Base-by-base conservation (phyloP, 2,329 filamentous ascomycete genomes). In the Diaporthe helianthi region DNA sequence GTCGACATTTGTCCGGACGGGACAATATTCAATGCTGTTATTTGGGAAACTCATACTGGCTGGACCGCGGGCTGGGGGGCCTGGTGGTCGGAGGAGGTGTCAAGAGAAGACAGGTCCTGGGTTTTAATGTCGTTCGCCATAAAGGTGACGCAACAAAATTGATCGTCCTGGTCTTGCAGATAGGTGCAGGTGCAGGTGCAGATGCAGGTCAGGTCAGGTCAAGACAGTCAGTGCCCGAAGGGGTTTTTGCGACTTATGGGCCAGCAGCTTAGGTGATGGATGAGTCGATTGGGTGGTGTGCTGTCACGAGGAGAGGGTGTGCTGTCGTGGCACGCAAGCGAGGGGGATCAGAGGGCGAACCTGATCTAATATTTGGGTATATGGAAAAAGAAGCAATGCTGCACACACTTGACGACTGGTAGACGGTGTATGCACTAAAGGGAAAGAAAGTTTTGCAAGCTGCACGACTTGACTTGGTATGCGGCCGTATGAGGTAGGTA, bases 31-130 rank as follows among this genome's bases (percentile, higher is more conserved):
- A 71, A 81, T 75, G 65, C 74, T 76, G 71, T 75, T 47, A 41
- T 29, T 76, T 74, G 74, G 74, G 73, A 75, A 76, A 76, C 74
- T 83, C 82, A 83, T 84, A 83, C 81, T 83, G 80, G 74, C 73
- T 73, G 73, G 71, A 71, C 72, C 71, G 72, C 73, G 70, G 72
- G 72, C 71, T 76, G 71, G 69, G 75, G 72, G 73, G 70, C 63
- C 63, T 60, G 51, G 12, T 70, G 70, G 47, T 76, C 72, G 72
- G 73, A 75, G 72, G 76, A 73, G 71, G 74, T 72, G 74, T 76
- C 76, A 73, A 75, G 68, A 68, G 70, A 73, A 66, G 75, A 72
- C 52, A 74, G 71, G 75, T 73, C 75, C 73, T 76, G 73, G 73
- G 76, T 76, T 74, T 74, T 76, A 75, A 76, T 73, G 74, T 76